phyloP scores from a whole-genome alignment of 116 monocot genomes.

The Dioscorea cayenensis region DNA sequence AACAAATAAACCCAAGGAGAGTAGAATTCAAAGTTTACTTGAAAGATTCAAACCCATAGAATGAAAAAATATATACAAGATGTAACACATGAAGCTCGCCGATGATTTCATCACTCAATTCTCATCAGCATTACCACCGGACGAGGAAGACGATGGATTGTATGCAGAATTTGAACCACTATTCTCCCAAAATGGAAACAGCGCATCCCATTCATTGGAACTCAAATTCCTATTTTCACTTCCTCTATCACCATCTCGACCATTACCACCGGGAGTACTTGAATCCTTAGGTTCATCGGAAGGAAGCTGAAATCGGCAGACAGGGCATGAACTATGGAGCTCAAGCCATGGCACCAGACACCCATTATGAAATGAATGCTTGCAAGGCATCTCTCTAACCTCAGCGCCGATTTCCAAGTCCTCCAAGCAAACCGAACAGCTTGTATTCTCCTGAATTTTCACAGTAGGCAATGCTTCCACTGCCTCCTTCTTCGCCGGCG shows the following conservation, averaged over 20 bases:
- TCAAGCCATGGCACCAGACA: constrained; percentile 25
- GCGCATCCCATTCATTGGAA: constrained; percentile 32
- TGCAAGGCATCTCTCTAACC: constrained; percentile 23
- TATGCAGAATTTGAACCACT: constrained; percentile 23
- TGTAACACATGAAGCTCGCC: neutral
- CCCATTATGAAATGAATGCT: constrained; percentile 11
- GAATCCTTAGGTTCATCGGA: constrained; percentile 30
- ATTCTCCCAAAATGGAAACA: constrained; percentile 41
- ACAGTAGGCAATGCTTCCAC: constrained; percentile 16
- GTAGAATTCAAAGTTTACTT: neutral
- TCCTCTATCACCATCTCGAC: constrained; percentile 8
- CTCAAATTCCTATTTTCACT: constrained; percentile 23
- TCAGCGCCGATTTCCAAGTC: constrained; percentile 13
- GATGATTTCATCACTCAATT: constrained; percentile 9
- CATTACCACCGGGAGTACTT: neutral
- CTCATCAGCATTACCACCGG: constrained; percentile 29
- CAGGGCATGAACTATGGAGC: constrained; percentile 28
- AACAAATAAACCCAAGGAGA: neutral
- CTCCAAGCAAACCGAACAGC: constrained; percentile 19
- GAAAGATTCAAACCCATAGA: neutral
- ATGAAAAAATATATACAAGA: constrained; percentile 1
- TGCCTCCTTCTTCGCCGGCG: constrained; percentile 11
- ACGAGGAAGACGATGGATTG: constrained; percentile 12
- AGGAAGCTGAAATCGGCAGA: constrained; percentile 61
- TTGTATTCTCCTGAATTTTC: constrained; percentile 7